phyloP scores from a whole-genome alignment of 2,329 filamentous ascomycete species.

The Mycocentrospora acerina region DNA sequence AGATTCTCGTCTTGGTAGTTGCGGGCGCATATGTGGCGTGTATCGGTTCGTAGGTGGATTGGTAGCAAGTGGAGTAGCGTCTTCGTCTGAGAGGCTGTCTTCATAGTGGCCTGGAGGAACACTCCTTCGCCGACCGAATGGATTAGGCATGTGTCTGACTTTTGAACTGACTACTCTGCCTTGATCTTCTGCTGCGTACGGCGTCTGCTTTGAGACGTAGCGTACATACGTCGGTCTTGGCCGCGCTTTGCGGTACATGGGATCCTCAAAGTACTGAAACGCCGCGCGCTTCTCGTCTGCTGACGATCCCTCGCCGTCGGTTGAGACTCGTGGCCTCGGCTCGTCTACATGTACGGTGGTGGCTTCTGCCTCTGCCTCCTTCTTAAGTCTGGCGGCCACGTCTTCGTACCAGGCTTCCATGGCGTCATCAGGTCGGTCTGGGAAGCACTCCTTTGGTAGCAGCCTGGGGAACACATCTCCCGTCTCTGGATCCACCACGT shows the following conservation, averaged over 20 bases:
- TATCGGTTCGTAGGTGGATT: slow-evolving; percentile 22
- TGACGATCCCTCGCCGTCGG: slow-evolving; percentile 40
- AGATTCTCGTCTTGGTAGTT: slow-evolving; percentile 36
- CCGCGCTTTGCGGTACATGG: slow-evolving; percentile 50
- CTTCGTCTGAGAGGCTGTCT: slow-evolving; percentile 31
- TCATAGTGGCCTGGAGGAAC: slow-evolving; percentile 27
- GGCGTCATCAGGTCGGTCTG: slow-evolving; percentile 70
- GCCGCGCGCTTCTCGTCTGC: slow-evolving; percentile 48
- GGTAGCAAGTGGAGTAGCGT: slow-evolving; percentile 31
- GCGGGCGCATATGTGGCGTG: slow-evolving; percentile 33
- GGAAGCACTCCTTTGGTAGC: slow-evolving; percentile 69
- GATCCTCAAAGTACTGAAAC: slow-evolving; percentile 53
- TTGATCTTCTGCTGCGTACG: slow-evolving; percentile 30
- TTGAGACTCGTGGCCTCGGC: slow-evolving; percentile 29
- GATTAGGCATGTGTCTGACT: slow-evolving; percentile 40
- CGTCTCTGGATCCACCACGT: slow-evolving; percentile 70
- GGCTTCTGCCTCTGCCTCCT: slow-evolving; percentile 55
- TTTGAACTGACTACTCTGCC: slow-evolving; percentile 29
- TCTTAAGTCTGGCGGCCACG: slow-evolving; percentile 69
- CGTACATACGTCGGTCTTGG: slow-evolving; percentile 47
- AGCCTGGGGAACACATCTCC: slow-evolving; percentile 59
- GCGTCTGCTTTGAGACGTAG: slow-evolving; percentile 36
- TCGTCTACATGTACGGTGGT: slow-evolving; percentile 25
- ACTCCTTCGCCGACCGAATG: slow-evolving; percentile 30
- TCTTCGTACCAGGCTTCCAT: slow-evolving; percentile 84